Evolutionary conservation across 2,329 filamentous ascomycete species (phyloP).

Genomic region (Hypoxylon sp.): DNA sequence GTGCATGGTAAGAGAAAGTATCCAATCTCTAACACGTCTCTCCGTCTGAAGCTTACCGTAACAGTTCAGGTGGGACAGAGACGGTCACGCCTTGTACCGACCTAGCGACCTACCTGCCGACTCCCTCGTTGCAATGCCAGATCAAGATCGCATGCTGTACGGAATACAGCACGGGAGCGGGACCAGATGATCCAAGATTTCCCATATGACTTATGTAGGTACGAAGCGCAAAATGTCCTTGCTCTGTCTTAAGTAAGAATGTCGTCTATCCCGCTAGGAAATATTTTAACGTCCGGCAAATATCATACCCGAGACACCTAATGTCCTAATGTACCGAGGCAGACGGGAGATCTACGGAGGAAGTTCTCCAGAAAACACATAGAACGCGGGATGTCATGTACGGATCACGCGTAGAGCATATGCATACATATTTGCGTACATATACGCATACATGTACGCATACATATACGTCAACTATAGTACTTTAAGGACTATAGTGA

Average conservation of each 20-base stretch:
- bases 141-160: constrained; percentile 43
- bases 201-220: constrained; percentile 28
- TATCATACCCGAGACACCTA: neutral
- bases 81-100: constrained; percentile 10
- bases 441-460: constrained; percentile 3
- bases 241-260: constrained; percentile 26
- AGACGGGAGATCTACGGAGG: constrained; percentile 34
- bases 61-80: constrained; percentile 24
- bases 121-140: constrained; percentile 36
- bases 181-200: constrained; percentile 43
- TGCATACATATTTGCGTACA: constrained; percentile 5
- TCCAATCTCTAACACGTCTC: constrained; percentile 18
- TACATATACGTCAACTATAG: constrained; percentile 20
- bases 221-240: constrained; percentile 15
- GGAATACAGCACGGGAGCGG: constrained; percentile 40
- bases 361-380: constrained; percentile 20
- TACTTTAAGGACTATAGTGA: constrained; percentile 15
- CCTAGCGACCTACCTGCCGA: constrained; percentile 21
- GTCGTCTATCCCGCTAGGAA: constrained; percentile 31
- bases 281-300: constrained; percentile 38
- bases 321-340: constrained; percentile 15
- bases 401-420: constrained; percentile 28
- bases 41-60: constrained; percentile 14
- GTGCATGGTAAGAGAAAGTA: constrained; percentile 11
- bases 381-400: constrained; percentile 38